Evolutionary conservation across 257 asterid genomes (phyloP), one percentile per base, ranked within the genome.

Genomic region (Ocimum tenuiflorum): DNA sequence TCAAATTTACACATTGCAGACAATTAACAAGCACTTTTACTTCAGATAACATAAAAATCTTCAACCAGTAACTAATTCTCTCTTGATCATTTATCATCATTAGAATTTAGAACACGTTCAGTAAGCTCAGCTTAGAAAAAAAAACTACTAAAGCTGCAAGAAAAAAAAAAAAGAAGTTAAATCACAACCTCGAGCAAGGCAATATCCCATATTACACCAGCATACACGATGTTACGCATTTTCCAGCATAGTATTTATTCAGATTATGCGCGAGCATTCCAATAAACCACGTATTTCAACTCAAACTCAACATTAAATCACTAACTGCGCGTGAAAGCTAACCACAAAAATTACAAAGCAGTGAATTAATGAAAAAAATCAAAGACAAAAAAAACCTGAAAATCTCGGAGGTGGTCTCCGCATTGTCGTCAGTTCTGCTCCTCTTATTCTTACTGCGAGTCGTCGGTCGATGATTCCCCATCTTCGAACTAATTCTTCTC

Each of bases 361-460:
- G 29, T 20, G 24, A 14, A 65, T 15, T 35, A 13, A 43, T 9
- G 45, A 57, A 51, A 55, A 29, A 6, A 59, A 58, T 38, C 48
- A 15, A 67, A 29, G 11, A 54, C 35, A 33, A 38, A 12, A 4
- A 4, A 2, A 50, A 92, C 99, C 95, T 86, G 18, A 77, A 79
- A 77, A 80, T 80, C 68, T 87, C 91, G 18, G 91, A 77, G 69
- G 85, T 63, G 29, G 76, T 65, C 9, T 81, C 94, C 24, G 79
- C 90, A 86, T 77, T 81, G 65, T 92, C 95, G 11, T 87, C 97
- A 22, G 74, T 63, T 76, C 84, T 79, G 60, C 67, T 78, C 84
- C 96, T 84, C 85, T 92, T 92, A 61, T 81, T 85, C 75, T 89
- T 92, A 77, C 97, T 86, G 71, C 97, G 81, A 71, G 99, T 89